These are phyloP conservation scores for Betula pendula DNA, from an alignment of 306 rosid genomes.

Conservation along the genomic window DNA sequence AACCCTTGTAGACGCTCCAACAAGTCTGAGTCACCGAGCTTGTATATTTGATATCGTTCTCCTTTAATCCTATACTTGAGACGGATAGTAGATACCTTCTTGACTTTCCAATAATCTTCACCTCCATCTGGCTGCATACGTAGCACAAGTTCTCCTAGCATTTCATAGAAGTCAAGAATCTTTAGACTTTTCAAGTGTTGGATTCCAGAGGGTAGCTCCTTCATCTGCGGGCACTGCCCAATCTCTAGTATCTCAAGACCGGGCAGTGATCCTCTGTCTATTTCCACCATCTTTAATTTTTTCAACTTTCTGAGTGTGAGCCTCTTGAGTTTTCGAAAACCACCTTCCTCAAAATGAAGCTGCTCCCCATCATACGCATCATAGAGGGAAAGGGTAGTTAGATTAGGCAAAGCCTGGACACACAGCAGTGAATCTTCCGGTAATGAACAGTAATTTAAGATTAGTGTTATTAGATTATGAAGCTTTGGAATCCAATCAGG, in stretches of 20 bases:
- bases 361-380: slow-evolving; percentile 20
- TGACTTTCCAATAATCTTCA: background rate
- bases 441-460: background rate
- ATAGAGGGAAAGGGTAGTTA: background rate
- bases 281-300: background rate
- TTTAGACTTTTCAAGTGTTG: background rate
- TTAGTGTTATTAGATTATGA: background rate
- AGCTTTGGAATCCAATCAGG: slow-evolving; percentile 22
- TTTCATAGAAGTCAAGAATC: background rate
- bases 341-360: slow-evolving; percentile 4
- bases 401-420: background rate
- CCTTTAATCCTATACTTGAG: background rate
- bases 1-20: background rate
- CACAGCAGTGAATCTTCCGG: background rate
- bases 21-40: background rate
- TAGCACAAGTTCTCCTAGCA: background rate
- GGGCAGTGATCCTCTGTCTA: slow-evolving; percentile 10
- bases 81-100: background rate
- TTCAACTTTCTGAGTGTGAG: background rate
- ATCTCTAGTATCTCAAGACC: background rate
- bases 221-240: slow-evolving; percentile 4
- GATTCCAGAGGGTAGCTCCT: slow-evolving; percentile 23
- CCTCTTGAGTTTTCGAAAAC: background rate
- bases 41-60: slow-evolving; percentile 1
- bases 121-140: background rate